Base-by-base conservation (phyloP, 768 basidiomycete species). In the Pholiota molesta region DNA sequence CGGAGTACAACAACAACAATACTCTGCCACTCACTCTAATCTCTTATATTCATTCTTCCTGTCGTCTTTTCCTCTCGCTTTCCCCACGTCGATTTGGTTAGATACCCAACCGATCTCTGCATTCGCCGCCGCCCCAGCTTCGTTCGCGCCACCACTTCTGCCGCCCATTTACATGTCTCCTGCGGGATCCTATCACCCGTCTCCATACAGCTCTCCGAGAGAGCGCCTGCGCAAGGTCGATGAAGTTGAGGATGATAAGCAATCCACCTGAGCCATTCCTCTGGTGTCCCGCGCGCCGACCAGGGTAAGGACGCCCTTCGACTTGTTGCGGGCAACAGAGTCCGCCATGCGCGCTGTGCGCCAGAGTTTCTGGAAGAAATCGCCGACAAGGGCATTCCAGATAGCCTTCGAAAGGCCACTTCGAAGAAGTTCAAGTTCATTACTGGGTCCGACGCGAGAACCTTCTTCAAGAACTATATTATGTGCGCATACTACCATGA, bases 301-400 rank as follows among this genome's bases (percentile, higher is more conserved):
- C 62, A 68, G 31, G 68, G 68, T 51, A 52, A 69, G 31, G 77
- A 76, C 28, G 68, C 71, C 23, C 71, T 79, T 52, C 69, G 70
- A 37, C 69, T 65, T 47, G 70, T 77, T 66, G 68, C 77, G 39
- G 77, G 77, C 57, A 74, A 74, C 56, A 69, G 75, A 52, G 74
- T 77, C 39, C 79, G 80, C 55, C 78, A 78, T 42, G 78, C 77
- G 21, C 72, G 73, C 58, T 83, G 81, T 62, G 65, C 76, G 10
- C 79, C 81, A 17, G 82, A 81, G 65, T 83, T 80, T 62, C 64
- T 83, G 66, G 76, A 78, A 60, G 75, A 77, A 53, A 71, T 79
- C 55, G 74, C 80, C 14, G 69, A 71, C 58, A 71, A 71, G 60
- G 73, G 72, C 29, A 65, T 71, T 17, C 66, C 68, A 17, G 69